Evolutionary conservation across 768 basidiomycete species (phyloP).

Genomic region (Austroboletus eburneus): DNA sequence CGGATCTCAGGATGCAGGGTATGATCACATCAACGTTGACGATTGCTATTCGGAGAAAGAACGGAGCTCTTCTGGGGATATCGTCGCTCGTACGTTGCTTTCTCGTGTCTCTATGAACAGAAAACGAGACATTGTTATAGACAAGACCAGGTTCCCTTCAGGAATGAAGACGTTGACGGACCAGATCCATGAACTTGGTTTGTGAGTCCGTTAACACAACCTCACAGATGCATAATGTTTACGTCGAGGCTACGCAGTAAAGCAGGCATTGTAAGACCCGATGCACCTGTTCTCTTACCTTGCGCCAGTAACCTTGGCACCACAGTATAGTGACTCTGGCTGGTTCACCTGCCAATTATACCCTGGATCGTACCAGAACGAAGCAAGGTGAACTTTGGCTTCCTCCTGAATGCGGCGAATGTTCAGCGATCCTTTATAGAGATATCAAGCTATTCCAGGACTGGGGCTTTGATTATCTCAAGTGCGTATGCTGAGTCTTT

Average conservation of each 20-base stretch:
- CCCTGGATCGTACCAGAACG: conserved; percentile 63
- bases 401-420: background rate
- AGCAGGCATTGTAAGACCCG: conserved; percentile 52
- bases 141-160: conserved; percentile 47
- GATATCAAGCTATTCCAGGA: conserved; percentile 56
- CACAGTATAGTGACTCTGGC: conserved; percentile 61
- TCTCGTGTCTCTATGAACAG: background rate
- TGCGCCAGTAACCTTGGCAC: conserved; percentile 2
- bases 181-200: conserved; percentile 50
- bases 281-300: background rate
- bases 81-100: conserved; percentile 45
- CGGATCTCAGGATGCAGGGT: conserved; percentile 48
- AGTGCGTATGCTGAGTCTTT: conserved; percentile 35
- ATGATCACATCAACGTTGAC: conserved; percentile 56
- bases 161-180: conserved; percentile 58
- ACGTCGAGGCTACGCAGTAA: conserved; percentile 34
- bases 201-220: conserved; percentile 38
- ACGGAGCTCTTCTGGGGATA: conserved; percentile 46
- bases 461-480: conserved; percentile 66
- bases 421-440: conserved; percentile 29
- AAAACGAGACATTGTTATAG: conserved; percentile 26
- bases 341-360: conserved; percentile 66
- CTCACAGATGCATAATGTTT: background rate
- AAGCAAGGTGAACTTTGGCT: conserved; percentile 40
- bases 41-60: conserved; percentile 63